phyloP scores from a whole-genome alignment of 805 yeast genomes.

The Priceomyces castillae region DNA sequence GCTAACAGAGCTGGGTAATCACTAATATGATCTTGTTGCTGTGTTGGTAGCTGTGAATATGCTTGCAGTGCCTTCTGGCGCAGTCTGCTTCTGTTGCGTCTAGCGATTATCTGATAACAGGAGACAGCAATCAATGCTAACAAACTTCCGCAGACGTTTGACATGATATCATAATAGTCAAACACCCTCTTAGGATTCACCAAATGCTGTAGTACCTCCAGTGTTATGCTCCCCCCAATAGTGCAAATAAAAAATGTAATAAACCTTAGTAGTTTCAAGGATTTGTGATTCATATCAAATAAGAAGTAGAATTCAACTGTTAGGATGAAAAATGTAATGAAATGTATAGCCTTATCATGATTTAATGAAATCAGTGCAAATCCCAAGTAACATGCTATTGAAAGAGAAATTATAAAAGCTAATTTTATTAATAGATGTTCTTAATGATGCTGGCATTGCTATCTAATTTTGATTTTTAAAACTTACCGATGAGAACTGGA shows the following conservation, averaged over 20 bases:
- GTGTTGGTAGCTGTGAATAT: not conserved
- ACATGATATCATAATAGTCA: slow-evolving; percentile 47
- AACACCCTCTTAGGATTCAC: slow-evolving; percentile 47
- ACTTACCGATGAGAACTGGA: slow-evolving; percentile 22
- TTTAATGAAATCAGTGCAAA: slow-evolving; percentile 45
- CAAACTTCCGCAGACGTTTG: slow-evolving; percentile 32
- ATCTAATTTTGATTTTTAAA: not conserved
- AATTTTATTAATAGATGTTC: slow-evolving; percentile 4
- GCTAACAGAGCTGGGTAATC: not conserved
- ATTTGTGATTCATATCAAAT: slow-evolving; percentile 32
- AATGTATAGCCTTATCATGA: slow-evolving; percentile 54
- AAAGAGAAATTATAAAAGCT: slow-evolving; percentile 28
- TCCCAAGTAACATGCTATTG: slow-evolving; percentile 46
- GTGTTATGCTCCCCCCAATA: slow-evolving; percentile 44
- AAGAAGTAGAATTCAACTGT: slow-evolving; percentile 49
- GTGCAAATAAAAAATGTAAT: slow-evolving; percentile 45
- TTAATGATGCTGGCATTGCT: not conserved
- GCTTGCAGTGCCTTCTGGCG: not conserved
- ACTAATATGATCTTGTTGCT: not conserved
- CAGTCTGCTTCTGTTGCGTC: not conserved
- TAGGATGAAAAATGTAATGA: slow-evolving; percentile 43
- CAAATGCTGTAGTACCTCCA: slow-evolving; percentile 50
- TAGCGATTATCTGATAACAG: slow-evolving; percentile 8
- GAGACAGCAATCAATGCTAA: slow-evolving; percentile 21
- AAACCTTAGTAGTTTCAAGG: slow-evolving; percentile 27